Base-by-base conservation (phyloP, 78 protist species). In the Dictyostelium purpureum region DNA sequence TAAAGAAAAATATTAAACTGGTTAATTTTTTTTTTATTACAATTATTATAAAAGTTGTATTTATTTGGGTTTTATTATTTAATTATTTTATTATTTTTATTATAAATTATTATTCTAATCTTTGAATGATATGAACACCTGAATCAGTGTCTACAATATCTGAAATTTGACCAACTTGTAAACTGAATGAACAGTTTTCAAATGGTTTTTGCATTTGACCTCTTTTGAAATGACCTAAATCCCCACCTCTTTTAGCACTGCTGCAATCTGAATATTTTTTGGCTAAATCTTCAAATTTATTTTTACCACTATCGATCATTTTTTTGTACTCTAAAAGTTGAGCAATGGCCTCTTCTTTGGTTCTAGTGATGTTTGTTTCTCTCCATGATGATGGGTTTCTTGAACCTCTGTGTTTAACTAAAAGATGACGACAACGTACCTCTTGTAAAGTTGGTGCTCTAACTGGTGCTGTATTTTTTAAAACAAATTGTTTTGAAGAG, bases 131-230 rank as follows among this genome's bases (percentile, higher is more conserved):
- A 89, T 97, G 98, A 31, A 94, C 81, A 54, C 98, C 98, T 28
- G 96, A 88, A 56, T 96, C 98, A 4, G 97, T 94, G 33, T 71
- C 78, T 11, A 97, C 97, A 67, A 75, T 28, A 6, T 52, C 96
- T 24, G 89, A 75, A 54, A 95, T 6, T 82, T 96, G 95, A 26
- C 98, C 98, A 19, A 96, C 95, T 26, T 54, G n/a, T 51, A 95
- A 93, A 10, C 77, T 35, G 52, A 74, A 87, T 73, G 94, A 49
- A 18, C 82, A 87, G 28, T 77, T 76, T 75, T 90, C 95, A 69
- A 89, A 95, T 26, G 94, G 79, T 77, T 75, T 90, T 54, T 95
- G 97, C 98, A 97, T 97, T 57, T 90, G 94, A 2, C 98, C 98
- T 54, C 89, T 87, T n/a, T 81, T 94, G 38, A 97, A 97, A 11